Evolutionary conservation across 2,329 filamentous ascomycete species (phyloP), one percentile per base, ranked within the genome.

Genomic region (Fusarium subtropicale): DNA sequence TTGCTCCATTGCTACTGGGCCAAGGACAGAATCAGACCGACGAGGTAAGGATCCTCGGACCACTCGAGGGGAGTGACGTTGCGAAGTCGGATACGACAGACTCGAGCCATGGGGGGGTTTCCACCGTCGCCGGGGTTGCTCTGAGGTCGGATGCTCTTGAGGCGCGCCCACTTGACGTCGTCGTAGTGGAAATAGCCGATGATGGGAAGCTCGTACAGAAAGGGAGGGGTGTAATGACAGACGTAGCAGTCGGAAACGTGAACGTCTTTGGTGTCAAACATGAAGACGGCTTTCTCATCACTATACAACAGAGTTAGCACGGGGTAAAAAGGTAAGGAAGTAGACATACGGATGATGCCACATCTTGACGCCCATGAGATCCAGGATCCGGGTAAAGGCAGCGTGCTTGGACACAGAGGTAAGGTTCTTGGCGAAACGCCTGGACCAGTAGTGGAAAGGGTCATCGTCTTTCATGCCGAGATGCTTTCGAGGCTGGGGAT

Each of bases 311-410:
- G 7, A 12, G 28, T 26, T 26, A 48, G 46, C 12, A 13, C 3
- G 4, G 18, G 5, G 5, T 3, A 1, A 3, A 0, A 7, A 9
- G 8, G 30, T 3, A 8, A 24, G 22, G 20, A n/a, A 5, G 1
- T 9, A 26, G 5, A 50, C 46, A 7, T 8, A 48, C 46, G 16
- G 22, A 5, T 12, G 13, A 18, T 48, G 36, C n/a, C n/a, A 31
- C 0, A 33, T 5, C 16, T 18, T 20, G 20, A n/a, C 26, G 2
- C 11, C 22, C n/a, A 13, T 18, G 3, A 26, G 46, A 16, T 9
- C 15, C 2, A 33, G 20, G 18, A 48, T 6, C 16, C 18, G 24
- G 4, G 7, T 9, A 4, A 48, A 8, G 3, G 46, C 30, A 18
- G 20, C 30, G 18, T 12, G 15, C 11, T 48, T 48, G 4, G n/a